A percentile compares a stretch with the other conserved stretches of the same genome.
phyloP scores from a whole-genome alignment of 2,329 filamentous ascomycete species.

The Hypoxylon sp. region DNA sequence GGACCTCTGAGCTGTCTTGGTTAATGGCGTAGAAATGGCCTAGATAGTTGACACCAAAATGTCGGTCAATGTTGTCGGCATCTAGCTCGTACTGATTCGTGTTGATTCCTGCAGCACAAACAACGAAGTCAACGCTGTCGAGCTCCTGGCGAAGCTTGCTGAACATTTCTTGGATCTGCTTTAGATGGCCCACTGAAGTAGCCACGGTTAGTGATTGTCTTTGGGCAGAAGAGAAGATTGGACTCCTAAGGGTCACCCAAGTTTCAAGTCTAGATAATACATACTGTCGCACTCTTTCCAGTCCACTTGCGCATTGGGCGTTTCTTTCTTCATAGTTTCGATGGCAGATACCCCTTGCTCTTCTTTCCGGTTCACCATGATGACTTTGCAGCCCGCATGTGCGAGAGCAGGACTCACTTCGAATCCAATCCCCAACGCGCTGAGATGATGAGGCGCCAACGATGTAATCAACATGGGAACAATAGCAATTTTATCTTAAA shows the following conservation, averaged over 20 bases:
- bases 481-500: no score
- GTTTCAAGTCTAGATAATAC: neutral
- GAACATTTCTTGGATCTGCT: neutral
- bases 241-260: neutral
- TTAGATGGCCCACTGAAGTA: neutral
- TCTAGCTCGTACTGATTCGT: no score
- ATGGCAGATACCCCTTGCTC: neutral
- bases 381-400: neutral
- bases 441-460: no score
- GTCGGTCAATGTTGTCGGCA: no score
- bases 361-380: constrained; percentile 1
- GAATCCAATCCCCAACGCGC: neutral
- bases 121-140: no score
- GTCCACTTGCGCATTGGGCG: neutral
- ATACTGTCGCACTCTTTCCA: neutral
- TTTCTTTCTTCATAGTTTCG: neutral
- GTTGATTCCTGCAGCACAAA: no score
- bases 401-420: neutral
- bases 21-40: no score
- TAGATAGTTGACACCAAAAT: no score
- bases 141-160: no score
- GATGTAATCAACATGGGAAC: no score
- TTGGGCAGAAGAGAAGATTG: no score
- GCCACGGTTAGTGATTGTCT: neutral
- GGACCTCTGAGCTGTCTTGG: no score